Evolutionary conservation across 352 stramenopile genomes (phyloP), one percentile per base, ranked within the genome.

Genomic region (Phytophthora quininea): DNA sequence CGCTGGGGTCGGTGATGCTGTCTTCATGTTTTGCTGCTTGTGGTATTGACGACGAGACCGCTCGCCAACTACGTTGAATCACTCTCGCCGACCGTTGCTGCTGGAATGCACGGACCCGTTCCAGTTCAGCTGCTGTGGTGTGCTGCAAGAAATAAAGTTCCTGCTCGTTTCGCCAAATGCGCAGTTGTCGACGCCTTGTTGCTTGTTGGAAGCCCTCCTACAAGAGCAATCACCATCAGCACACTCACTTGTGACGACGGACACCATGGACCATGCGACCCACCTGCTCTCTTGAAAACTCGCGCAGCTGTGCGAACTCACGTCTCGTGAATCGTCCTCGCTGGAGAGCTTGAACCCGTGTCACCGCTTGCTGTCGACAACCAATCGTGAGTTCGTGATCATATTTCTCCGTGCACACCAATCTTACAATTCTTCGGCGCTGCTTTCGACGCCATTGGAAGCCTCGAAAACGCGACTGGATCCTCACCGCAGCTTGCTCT

Each of bases 141-240:
- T 80, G 69, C 40, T 86, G 76, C 54, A 93, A 71, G 47, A 92
- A 92, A 31, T 84, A 79, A 12, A 92, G 74, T 29, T 89, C 74
- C 43, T 91, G 80, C 58, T 91, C 80, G 53, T 83, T 75, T n/a
- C 73, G 74, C 77, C 74, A 86, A 32, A 93, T 81, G 24, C 83
- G 77, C 27, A 74, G 59, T 51, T 89, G 73, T 10, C 83, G 64
- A 10, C 70, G 73, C 32, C 80, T 73, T 52, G 73, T 84, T 29
- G 82, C 77, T 31, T 57, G 53, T 19, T 82, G 60, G 46, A 84
- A 86, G 14, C 57, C 67, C 24, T 81, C 67, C 73, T 91, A 71
- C 32, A 62, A 62, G 6, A 59, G 38, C 19, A 64, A 10, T 62
- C 27, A 15, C 42, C 15, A 50, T 14, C 30, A 33, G 33, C 50